Conservation (phyloP, 2,329 filamentous ascomycete species). For the Diaporthe eres region DNA sequence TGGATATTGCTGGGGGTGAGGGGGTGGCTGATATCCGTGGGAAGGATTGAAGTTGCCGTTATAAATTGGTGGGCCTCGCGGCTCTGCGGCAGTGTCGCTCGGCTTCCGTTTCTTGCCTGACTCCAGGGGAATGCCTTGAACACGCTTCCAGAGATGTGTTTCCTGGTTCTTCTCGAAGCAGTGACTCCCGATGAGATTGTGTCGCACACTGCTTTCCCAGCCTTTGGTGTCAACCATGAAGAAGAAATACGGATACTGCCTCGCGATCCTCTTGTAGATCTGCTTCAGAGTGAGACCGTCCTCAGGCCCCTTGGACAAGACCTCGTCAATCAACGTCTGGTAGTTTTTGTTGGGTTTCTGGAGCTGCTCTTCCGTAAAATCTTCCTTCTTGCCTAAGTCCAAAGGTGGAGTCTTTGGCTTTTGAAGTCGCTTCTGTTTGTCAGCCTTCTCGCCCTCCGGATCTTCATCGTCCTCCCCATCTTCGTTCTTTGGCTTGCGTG, state of each 20-base stretch:
- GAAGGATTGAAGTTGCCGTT: constrained; percentile 42
- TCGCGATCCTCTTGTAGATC: constrained; percentile 74
- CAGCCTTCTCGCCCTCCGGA: constrained; percentile 67
- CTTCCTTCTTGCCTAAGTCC: constrained; percentile 63
- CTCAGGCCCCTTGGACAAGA: constrained; percentile 63
- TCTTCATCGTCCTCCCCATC: constrained; percentile 69
- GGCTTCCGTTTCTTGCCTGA: constrained; percentile 73
- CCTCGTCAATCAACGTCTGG: constrained; percentile 72
- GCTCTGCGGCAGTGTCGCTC: constrained; percentile 55
- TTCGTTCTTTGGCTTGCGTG: constrained; percentile 61
- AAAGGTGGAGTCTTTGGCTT: constrained; percentile 75
- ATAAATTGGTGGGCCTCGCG: constrained; percentile 47
- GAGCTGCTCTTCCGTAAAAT: constrained; percentile 71
- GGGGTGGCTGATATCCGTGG: constrained; percentile 40
- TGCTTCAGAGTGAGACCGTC: constrained; percentile 70
- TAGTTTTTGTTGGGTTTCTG: constrained; percentile 75
- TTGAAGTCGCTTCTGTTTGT: constrained; percentile 72
- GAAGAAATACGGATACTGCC: constrained; percentile 71
- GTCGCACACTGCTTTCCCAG: constrained; percentile 77
- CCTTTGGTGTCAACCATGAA: constrained; percentile 74
- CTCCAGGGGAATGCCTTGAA: constrained; percentile 71
- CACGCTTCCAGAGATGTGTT: constrained; percentile 69
- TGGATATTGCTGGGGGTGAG: constrained; percentile 43
- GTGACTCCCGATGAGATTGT: constrained; percentile 74
- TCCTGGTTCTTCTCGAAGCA: constrained; percentile 72